Evolutionary conservation across 306 rosid genomes (phyloP).

Genomic region (Rubus parviflorus): DNA sequence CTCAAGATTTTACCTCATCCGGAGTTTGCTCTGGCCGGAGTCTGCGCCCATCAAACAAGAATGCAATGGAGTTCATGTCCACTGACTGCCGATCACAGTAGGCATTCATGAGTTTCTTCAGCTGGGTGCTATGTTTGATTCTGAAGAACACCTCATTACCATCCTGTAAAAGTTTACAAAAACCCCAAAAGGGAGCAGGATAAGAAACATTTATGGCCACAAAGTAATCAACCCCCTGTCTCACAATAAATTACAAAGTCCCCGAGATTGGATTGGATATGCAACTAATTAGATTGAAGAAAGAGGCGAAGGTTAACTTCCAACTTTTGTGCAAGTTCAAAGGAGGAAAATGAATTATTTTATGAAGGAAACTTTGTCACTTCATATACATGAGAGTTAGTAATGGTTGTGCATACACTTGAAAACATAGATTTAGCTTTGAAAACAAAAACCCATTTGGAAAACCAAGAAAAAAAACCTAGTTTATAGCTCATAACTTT

Average conservation of each 20-base stretch:
- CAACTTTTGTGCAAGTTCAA: neutral
- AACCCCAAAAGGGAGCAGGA: neutral
- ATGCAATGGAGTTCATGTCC: conserved; percentile 60
- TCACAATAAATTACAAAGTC: neutral
- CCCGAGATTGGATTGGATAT: neutral
- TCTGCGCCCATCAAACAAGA: conserved; percentile 67
- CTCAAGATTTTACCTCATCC: conserved; percentile 43
- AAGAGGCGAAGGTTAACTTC: neutral
- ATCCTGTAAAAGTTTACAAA: neutral
- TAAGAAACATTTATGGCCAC: neutral
- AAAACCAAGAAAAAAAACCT: no score
- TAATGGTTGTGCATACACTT: neutral
- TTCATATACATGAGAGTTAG: neutral
- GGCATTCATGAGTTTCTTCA: conserved; percentile 60
- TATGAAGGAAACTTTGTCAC: neutral
- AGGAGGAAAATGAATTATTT: neutral
- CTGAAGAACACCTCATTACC: conserved; percentile 49
- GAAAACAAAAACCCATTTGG: neutral
- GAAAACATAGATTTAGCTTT: neutral
- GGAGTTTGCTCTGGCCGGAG: conserved; percentile 67
- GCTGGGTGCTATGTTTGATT: conserved; percentile 56
- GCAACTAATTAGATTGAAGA: neutral
- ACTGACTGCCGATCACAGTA: conserved; percentile 60
- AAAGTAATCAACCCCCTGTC: neutral
- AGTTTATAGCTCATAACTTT: neutral